phyloP scores from a whole-genome alignment of 331 rosid genomes.

The Dryas integrifolia region DNA sequence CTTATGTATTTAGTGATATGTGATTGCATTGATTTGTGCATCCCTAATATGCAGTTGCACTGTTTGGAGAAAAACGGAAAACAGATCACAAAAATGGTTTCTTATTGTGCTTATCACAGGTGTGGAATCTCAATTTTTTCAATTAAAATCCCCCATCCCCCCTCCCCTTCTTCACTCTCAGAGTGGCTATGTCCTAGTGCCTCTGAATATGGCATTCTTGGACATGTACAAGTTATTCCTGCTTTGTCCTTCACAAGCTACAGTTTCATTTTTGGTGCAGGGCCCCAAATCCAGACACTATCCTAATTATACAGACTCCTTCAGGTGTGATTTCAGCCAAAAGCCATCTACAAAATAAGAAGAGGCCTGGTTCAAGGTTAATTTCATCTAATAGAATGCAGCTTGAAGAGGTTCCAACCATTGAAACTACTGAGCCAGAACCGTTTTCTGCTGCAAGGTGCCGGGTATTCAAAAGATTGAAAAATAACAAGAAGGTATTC shows the following conservation, averaged over 20 bases:
- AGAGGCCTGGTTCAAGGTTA: slow-evolving; percentile 76
- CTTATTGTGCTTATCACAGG: slow-evolving; percentile 98
- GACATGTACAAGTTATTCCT: slow-evolving; percentile 8
- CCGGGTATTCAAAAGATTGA: slow-evolving; percentile 70
- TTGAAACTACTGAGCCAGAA: slow-evolving; percentile 45
- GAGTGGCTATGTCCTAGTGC: slow-evolving; percentile 2
- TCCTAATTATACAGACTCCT: slow-evolving; percentile 91
- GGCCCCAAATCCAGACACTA: slow-evolving; percentile 97
- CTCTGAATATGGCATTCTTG: slow-evolving; percentile 8
- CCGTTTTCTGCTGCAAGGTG: slow-evolving; percentile 90
- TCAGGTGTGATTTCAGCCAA: slow-evolving; percentile 83
- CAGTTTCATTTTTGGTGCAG: slow-evolving; percentile 47
- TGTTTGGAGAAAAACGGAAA: slow-evolving; percentile 87
- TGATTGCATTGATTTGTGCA: slow-evolving; percentile 29
- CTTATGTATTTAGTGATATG: slow-evolving; percentile 11
- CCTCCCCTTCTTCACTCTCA: slow-evolving; percentile 9
- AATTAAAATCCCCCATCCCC: slow-evolving; percentile 10
- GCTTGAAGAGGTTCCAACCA: slow-evolving; percentile 51
- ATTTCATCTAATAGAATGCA: slow-evolving; percentile 67
- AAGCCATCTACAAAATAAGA: slow-evolving; percentile 85
- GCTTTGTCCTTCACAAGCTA: slow-evolving; percentile 16
- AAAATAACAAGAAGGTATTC: slow-evolving; percentile 71
- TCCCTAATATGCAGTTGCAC: slow-evolving; percentile 70
- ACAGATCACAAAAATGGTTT: slow-evolving; percentile 89
- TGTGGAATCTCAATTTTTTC: slow-evolving; percentile 36